Base-by-base conservation (phyloP, 192 early-diverging fungal genomes). In the Jimgerdemannia flammicorona region DNA sequence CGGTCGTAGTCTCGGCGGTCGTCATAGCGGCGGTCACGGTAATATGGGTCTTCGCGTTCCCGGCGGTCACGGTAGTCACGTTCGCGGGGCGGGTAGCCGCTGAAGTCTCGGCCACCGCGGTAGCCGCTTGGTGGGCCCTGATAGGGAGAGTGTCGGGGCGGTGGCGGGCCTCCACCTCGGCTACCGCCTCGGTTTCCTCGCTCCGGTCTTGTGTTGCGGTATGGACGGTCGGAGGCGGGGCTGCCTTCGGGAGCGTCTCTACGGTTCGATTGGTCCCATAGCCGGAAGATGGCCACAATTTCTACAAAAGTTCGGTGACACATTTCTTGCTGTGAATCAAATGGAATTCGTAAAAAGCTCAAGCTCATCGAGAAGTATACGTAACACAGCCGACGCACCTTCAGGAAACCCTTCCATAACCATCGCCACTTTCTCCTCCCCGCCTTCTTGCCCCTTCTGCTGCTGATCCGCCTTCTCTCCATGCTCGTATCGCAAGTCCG, bases 1-100 rank as follows among this genome's bases (percentile, higher is more conserved):
- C 29, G 29, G 29, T 29, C 49, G 49, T 59, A 59, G 49, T 59
- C 49, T 64, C 83, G 75, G 4, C 75, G 72, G 54, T 84, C 78
- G 40, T 87, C 83, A 44, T 83, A 81, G 11, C 83, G 79, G 40
- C 81, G 78, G 65, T 84, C 83, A 49, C 79, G 64, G 70, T 84
- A 82, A 67, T 85, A 80, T 6, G 49, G 49, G 40, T 85, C 84
- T 40, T 85, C 84, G 3, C 76, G 74, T n/a, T 80, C 77, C 19
- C 75, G 72, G 19, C 84, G 59, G 19, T 85, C 86, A 49, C 76
- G 70, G 72, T 82, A 83, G 43, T 80, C 83, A 44, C 83, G 77
- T 44, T 75, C 76, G 0, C 75, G 67, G 40, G 78, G 72, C 8
- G 77, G 76, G 49, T 59, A 59, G 49, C 49, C 49, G 14, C 49